phyloP scores from a whole-genome alignment of 768 basidiomycete species.

The Boletus sensibilis region DNA sequence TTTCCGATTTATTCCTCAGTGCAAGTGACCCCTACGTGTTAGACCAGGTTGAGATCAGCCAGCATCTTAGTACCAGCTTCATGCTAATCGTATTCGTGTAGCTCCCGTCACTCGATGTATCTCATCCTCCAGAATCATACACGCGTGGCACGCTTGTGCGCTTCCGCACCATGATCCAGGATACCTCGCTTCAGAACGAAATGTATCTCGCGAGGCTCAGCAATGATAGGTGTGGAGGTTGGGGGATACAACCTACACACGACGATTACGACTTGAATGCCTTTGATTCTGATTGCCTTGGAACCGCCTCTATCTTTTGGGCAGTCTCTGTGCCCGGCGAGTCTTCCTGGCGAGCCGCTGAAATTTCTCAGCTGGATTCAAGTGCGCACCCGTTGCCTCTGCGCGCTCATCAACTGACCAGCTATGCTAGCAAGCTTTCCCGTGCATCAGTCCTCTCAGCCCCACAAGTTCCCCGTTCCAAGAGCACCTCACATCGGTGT shows the following conservation, averaged over 20 bases:
- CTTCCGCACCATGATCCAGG: slow-evolving; percentile 80
- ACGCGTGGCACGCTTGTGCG: slow-evolving; percentile 58
- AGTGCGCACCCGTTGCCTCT: slow-evolving; percentile 16
- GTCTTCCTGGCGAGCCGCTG: slow-evolving; percentile 51
- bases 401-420: neutral
- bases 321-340: slow-evolving; percentile 73
- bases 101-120: slow-evolving; percentile 57
- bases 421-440: slow-evolving; percentile 24
- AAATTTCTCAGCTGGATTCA: slow-evolving; percentile 24
- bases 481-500: slow-evolving; percentile 58
- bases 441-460: slow-evolving; percentile 28
- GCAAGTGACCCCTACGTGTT: slow-evolving; percentile 30
- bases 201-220: slow-evolving; percentile 58
- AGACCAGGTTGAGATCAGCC: slow-evolving; percentile 24
- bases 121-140: slow-evolving; percentile 49
- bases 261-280: slow-evolving; percentile 6
- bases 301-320: slow-evolving; percentile 68
- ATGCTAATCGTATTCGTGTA: slow-evolving; percentile 26
- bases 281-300: slow-evolving; percentile 51
- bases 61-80: neutral
- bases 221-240: slow-evolving; percentile 60
- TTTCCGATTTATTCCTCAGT: slow-evolving; percentile 42
- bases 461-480: slow-evolving; percentile 68
- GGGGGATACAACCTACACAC: slow-evolving; percentile 55
- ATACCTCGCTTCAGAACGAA: slow-evolving; percentile 71